Base-by-base conservation (phyloP, 345 rosid genomes). In the Erodium maritimum region DNA sequence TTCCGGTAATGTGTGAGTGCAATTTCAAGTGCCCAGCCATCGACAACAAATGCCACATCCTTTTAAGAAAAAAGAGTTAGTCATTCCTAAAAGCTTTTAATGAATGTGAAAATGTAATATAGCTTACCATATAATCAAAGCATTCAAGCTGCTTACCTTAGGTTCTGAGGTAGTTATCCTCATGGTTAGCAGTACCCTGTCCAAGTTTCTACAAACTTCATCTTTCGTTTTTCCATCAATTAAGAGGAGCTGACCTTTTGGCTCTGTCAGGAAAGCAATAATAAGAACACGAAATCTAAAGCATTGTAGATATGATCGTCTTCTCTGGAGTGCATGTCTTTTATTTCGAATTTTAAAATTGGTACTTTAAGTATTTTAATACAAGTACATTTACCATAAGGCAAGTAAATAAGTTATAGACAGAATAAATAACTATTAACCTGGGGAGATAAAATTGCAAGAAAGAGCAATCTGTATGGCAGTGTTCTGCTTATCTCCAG, bases 1-100 rank as follows among this genome's bases (percentile, higher is more conserved):
- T 80, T 82, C 63, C 80, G 80, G 56, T 89, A 69, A 75, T 83
- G 82, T 75, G 76, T 53, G 97, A 93, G 78, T 55, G 91, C 91
- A 61, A 89, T 88, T 80, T 93, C 99, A 64, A 93, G 90, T 54
- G 99, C 97, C 96, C 99, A 87, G 57, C 99, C 99, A 78, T 93
- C 97, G 56, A 83, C 78, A 62, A 87, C 99, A 68, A 93, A 93
- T 57, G 99, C 99, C 70, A 89, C 88, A 59, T 93, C 96, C 97
- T n/a, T 91, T 72, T 21, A 37, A 25, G 21, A 59, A 50, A 61
- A 60, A 11, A n/a, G 5, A 48, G 65, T 53, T 56, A 19, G 12
- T 18, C 20, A 24, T 53, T 21, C 24, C 21, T 17, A 22, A 16
- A 37, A 54, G n/a, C 21, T 59, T 21, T 19, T 55, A 57, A 21